Conservation (phyloP, 768 basidiomycete genomes). For the Suillus bovinus region DNA sequence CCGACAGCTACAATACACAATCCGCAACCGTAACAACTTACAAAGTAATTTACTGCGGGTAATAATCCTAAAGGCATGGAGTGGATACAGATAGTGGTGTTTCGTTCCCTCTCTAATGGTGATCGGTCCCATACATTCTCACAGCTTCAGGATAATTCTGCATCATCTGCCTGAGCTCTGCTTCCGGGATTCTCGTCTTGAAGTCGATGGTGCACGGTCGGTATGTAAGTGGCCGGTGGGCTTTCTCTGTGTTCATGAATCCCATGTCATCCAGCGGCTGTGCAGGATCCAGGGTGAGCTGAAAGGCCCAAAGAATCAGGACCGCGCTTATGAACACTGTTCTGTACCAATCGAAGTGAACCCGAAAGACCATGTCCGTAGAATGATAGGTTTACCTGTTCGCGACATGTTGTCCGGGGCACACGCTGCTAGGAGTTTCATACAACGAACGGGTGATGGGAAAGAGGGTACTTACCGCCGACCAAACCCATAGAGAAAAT, state of each 20-base stretch:
- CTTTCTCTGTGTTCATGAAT: slow-evolving; percentile 41
- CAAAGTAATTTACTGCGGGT: background rate
- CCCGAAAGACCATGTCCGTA: background rate
- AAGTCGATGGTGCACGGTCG: slow-evolving; percentile 54
- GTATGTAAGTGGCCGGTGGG: slow-evolving; percentile 27
- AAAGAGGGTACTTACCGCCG: slow-evolving; percentile 36
- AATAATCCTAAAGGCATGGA: background rate
- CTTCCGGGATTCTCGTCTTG: slow-evolving; percentile 36
- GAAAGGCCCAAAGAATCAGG: slow-evolving; percentile 48
- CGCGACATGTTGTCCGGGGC: slow-evolving; percentile 37
- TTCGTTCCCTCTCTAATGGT: background rate
- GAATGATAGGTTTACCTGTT: slow-evolving; percentile 30
- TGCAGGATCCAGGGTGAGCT: background rate
- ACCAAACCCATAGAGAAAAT: slow-evolving; percentile 57
- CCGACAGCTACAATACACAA: background rate
- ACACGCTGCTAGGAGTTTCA: slow-evolving; percentile 38
- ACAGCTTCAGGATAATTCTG: background rate
- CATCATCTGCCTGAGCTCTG: background rate
- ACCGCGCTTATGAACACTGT: slow-evolving; percentile 63
- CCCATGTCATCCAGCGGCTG: slow-evolving; percentile 41
- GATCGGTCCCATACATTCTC: background rate
- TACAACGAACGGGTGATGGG: background rate
- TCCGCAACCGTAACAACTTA: background rate
- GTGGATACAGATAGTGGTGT: background rate
- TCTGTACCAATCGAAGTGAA: slow-evolving; percentile 24